Conservation (phyloP, 805 yeast genomes). For the Candida pini region DNA sequence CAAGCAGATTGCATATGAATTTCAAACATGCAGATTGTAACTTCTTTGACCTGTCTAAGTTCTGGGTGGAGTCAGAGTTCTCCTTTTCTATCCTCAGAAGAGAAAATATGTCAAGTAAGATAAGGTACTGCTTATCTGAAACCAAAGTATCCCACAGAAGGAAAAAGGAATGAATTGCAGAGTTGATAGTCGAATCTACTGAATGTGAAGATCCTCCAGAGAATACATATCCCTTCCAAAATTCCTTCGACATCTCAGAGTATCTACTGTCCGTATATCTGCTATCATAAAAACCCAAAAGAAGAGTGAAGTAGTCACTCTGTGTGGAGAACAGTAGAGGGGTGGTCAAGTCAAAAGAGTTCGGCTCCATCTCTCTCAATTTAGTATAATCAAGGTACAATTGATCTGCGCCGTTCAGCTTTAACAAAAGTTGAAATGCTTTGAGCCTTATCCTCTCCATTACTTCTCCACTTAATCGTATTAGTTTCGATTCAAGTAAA, state of each 20-base stretch:
- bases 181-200: conserved; percentile 37
- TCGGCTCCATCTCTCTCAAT: too few relatives aligned
- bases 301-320: too few relatives aligned
- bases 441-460: conserved; percentile 46
- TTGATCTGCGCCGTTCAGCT: conserved; percentile 18
- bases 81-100: conserved; percentile 22
- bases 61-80: too few relatives aligned
- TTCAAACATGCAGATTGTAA: conserved; percentile 21
- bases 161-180: conserved; percentile 35
- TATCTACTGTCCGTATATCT: conserved; percentile 7
- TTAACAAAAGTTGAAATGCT: conserved; percentile 35
- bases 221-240: conserved; percentile 52
- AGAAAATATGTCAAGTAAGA: conserved; percentile 22
- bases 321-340: too few relatives aligned
- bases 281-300: too few relatives aligned
- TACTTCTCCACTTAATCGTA: conserved; percentile 60
- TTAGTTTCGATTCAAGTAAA: conserved; percentile 30
- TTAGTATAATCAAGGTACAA: conserved; percentile 4
- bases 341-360: too few relatives aligned
- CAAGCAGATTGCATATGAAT: conserved; percentile 35
- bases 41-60: conserved; percentile 14
- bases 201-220: conserved; percentile 54
- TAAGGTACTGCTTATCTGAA: conserved; percentile 5
- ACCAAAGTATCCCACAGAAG: conserved; percentile 16
- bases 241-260: conserved; percentile 25